phyloP scores from a whole-genome alignment of 495 filamentous ascomycete genomes.

The Penicillium maclennaniae region DNA sequence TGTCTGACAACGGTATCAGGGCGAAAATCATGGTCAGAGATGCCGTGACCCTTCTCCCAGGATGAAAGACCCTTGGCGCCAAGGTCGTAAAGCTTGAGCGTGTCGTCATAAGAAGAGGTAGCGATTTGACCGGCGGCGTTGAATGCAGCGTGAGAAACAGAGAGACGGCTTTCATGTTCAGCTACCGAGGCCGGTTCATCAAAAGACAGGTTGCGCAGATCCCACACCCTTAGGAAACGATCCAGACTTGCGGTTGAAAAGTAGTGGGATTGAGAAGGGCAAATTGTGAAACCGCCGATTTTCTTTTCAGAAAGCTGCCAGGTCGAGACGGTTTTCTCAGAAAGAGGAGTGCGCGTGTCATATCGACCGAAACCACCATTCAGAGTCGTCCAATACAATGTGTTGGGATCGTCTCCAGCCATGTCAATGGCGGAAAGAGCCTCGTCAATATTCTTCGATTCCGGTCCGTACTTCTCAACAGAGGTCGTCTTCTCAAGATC shows the following conservation, averaged over 20 bases:
- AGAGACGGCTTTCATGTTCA: conserved; percentile 75
- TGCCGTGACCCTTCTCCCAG: conserved; percentile 60
- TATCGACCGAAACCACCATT: conserved; percentile 73
- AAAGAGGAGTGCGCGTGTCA: conserved; percentile 61
- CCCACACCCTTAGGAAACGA: conserved; percentile 86
- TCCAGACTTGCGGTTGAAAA: conserved; percentile 91
- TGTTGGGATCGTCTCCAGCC: conserved; percentile 62
- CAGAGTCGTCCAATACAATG: conserved; percentile 83
- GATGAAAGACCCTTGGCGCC: conserved; percentile 49
- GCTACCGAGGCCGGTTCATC: conserved; percentile 65
- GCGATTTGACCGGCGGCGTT: conserved; percentile 77
- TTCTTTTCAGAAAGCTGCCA: conserved; percentile 88
- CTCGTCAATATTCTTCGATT: conserved; percentile 62
- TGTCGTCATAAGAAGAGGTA: conserved; percentile 92
- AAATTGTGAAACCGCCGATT: conserved; percentile 86
- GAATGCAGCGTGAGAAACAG: conserved; percentile 88
- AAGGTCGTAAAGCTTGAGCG: conserved; percentile 85
- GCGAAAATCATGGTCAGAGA: conserved; percentile 59
- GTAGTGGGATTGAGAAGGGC: conserved; percentile 73
- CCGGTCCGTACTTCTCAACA: conserved; percentile 72
- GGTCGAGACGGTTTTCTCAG: conserved; percentile 49
- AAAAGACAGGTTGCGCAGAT: conserved; percentile 72
- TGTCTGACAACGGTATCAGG: conserved; percentile 69
- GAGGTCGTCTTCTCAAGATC: conserved; percentile 77
- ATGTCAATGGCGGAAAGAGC: conserved; percentile 82